phyloP scores from a whole-genome alignment of 352 stramenopile species.

The Pythium plurisporium region DNA sequence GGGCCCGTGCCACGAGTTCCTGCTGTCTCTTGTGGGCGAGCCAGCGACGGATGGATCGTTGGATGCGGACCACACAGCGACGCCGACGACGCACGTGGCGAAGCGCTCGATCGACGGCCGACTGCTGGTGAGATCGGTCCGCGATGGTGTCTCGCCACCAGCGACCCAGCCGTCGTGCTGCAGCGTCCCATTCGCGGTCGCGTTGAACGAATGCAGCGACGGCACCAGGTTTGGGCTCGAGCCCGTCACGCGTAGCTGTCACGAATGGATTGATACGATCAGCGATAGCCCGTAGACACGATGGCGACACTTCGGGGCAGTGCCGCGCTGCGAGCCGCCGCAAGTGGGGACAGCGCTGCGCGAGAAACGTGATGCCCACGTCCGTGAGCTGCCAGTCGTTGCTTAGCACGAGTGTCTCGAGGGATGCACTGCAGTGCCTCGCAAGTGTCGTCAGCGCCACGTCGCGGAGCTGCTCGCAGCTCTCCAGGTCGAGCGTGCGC shows the following conservation, averaged over 20 bases:
- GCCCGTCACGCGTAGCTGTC: constrained; percentile 32
- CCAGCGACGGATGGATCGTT: constrained; percentile 45
- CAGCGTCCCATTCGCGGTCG: constrained; percentile 24
- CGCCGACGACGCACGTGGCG: constrained; percentile 41
- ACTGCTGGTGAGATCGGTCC: constrained; percentile 32
- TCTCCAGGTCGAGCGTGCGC: constrained; percentile 55
- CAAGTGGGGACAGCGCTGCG: constrained; percentile 27
- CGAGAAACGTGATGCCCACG: constrained; percentile 26
- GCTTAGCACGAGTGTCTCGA: constrained; percentile 55
- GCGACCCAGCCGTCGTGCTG: constrained; percentile 36
- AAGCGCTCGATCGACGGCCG: constrained; percentile 40
- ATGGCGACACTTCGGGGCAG: constrained; percentile 57
- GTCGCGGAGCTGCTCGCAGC: constrained; percentile 68
- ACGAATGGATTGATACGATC: constrained; percentile 29
- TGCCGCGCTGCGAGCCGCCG: constrained; percentile 48
- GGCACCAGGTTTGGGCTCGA: constrained; percentile 48
- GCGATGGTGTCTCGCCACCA: constrained; percentile 37
- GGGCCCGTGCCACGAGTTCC: constrained; percentile 23
- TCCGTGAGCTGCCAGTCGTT: constrained; percentile 79
- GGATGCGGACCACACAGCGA: constrained; percentile 37
- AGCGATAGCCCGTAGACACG: constrained; percentile 33
- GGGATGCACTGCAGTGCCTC: constrained; percentile 21
- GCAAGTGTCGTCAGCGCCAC: constrained; percentile 31
- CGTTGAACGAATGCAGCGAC: constrained; percentile 40
- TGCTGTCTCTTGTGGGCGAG: constrained; percentile 20